These are phyloP conservation scores for Debaryomyces udenii DNA, from an alignment of 1,139 yeast genomes.

Conservation along the genomic window DNA sequence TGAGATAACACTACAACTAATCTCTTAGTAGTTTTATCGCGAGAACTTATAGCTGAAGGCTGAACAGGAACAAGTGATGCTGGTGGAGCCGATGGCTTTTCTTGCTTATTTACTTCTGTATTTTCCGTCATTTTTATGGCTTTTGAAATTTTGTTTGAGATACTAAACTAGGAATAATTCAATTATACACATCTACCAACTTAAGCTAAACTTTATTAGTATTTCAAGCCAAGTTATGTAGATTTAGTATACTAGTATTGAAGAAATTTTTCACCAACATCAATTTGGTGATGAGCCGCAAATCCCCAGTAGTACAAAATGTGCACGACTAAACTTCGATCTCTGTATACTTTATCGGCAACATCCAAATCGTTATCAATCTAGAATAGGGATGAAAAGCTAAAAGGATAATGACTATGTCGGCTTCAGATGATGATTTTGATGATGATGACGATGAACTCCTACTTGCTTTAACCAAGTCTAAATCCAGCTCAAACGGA, in stretches of 20 bases:
- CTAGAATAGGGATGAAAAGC: conserved; percentile 3
- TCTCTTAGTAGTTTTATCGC: conserved; percentile 81
- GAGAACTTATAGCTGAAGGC: conserved; percentile 78
- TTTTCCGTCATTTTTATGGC: conserved; percentile 22
- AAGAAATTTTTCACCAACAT: conserved; percentile 8
- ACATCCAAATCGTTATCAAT: too few relatives aligned
- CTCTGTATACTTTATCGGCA: too few relatives aligned
- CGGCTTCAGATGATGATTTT: conserved; percentile 32
- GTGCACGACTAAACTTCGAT: conserved; percentile 9
- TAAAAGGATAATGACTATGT: conserved; percentile 14
- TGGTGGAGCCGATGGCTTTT: conserved; percentile 44
- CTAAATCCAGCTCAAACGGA: conserved; percentile 10
- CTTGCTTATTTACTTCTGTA: conserved; percentile 34
- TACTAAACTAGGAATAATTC: conserved; percentile 1
- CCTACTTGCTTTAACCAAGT: conserved; percentile 21
- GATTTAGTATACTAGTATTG: neutral
- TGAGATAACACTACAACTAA: conserved; percentile 90
- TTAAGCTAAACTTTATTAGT: neutral
- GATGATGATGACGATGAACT: conserved; percentile 47
- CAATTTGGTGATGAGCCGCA: conserved; percentile 9
- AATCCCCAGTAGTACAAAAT: neutral
- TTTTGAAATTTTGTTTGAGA: neutral
- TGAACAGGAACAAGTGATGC: conserved; percentile 83
- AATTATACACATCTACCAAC: too few relatives aligned
- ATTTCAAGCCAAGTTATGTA: neutral